phyloP scores from a whole-genome alignment of 2,329 filamentous ascomycete species.

The Monilinia laxa region DNA sequence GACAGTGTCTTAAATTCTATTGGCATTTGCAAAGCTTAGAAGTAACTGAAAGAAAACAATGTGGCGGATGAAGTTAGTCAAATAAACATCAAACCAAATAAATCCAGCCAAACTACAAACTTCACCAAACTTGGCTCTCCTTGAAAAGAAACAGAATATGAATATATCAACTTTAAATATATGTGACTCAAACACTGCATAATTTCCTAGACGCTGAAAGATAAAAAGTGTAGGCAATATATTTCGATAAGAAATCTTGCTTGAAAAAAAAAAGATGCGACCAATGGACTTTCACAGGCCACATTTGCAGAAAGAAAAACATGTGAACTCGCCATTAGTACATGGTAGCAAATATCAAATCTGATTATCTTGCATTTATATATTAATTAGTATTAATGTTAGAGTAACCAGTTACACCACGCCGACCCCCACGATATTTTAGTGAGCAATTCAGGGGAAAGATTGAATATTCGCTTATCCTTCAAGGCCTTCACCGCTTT shows the following conservation, averaged over 20 bases:
- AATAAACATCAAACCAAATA: neutral
- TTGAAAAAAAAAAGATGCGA: neutral
- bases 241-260: neutral
- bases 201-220: neutral
- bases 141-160: neutral
- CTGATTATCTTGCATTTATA: neutral
- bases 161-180: neutral
- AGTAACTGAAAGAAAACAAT: too few species aligned
- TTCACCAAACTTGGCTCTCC: neutral
- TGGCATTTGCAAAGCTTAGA: neutral
- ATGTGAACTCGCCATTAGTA: neutral
- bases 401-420: neutral
- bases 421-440: neutral
- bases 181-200: neutral
- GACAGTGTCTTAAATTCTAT: neutral
- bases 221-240: neutral
- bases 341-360: neutral
- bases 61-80: neutral
- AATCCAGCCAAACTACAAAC: neutral
- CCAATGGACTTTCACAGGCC: neutral
- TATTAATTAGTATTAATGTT: too few species aligned
- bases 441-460: neutral
- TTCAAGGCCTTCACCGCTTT: neutral
- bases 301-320: neutral
- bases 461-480: slow-evolving; percentile 3